phyloP scores from a whole-genome alignment of 257 asterid species.

The Buddleja alternifolia region DNA sequence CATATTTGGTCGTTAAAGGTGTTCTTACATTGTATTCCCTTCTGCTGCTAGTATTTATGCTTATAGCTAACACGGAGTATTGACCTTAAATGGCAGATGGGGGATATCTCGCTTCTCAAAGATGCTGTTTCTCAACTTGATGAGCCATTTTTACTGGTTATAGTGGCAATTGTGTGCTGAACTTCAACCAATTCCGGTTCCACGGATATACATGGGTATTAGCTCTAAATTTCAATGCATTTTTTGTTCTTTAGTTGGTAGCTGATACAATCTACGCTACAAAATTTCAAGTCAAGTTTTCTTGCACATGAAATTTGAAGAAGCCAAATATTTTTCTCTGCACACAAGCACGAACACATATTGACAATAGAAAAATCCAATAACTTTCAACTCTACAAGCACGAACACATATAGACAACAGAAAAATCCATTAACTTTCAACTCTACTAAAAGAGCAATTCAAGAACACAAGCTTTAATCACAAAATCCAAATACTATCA shows the following conservation, averaged over 20 bases:
- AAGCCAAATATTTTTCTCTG: no score
- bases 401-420: no score
- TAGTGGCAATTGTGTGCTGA: conserved; percentile 99
- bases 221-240: conserved; percentile 83
- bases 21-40: conserved; percentile 27
- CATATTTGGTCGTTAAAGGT: conserved; percentile 55
- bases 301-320: no score
- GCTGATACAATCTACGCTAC: conserved; percentile 35
- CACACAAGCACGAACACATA: no score
- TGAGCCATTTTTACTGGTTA: conserved; percentile 96
- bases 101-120: conserved; percentile 92
- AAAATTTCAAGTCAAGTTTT: conserved; percentile 11
- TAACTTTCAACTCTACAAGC: no score
- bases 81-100: conserved; percentile 79
- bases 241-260: conserved; percentile 49
- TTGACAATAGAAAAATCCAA: no score
- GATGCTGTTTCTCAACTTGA: conserved; percentile 99
- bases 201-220: conserved; percentile 94
- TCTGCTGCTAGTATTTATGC: conserved; percentile 32
- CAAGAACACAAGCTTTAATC: no score
- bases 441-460: no score
- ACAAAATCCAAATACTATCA: no score
- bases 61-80: conserved; percentile 37
- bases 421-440: no score
- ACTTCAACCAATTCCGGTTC: conserved; percentile 99